A percentile compares a stretch with the other conserved stretches of the same genome.
These are phyloP conservation scores for Epithemia pelagica DNA, from an alignment of 108 stramenopile species.

Conservation along the genomic window DNA sequence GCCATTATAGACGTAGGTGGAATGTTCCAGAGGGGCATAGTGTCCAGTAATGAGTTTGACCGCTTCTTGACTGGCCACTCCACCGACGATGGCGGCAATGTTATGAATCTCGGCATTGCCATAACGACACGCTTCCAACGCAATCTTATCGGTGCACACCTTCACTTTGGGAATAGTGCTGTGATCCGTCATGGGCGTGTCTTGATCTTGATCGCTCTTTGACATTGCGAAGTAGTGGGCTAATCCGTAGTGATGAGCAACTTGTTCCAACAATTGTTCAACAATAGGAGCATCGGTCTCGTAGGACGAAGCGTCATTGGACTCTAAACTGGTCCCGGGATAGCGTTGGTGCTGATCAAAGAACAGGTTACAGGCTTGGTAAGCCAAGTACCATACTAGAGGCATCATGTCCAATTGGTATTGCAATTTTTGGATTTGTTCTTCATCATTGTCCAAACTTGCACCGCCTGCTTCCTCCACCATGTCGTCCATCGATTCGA, in stretches of 20 bases:
- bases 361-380: slow-evolving; percentile 77
- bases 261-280: slow-evolving; percentile 30
- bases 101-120: slow-evolving; percentile 86
- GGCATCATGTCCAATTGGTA: slow-evolving; percentile 16
- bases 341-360: slow-evolving; percentile 50
- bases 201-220: neutral
- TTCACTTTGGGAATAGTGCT: slow-evolving; percentile 6
- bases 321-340: slow-evolving; percentile 40
- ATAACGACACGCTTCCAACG: slow-evolving; percentile 77
- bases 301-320: slow-evolving; percentile 21
- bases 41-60: slow-evolving; percentile 94
- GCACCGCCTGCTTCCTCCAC: slow-evolving; percentile 41
- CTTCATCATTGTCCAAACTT: slow-evolving; percentile 62
- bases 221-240: neutral
- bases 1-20: slow-evolving; percentile 94
- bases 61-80: slow-evolving; percentile 92
- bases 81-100: slow-evolving; percentile 85
- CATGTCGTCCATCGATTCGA: slow-evolving; percentile 23
- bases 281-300: slow-evolving; percentile 50
- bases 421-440: slow-evolving; percentile 40
- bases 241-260: slow-evolving; percentile 39
- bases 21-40: slow-evolving; percentile 75
- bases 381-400: slow-evolving; percentile 75
- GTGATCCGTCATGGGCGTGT: neutral
- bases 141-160: slow-evolving; percentile 22